Base-by-base conservation (phyloP, 2,329 filamentous ascomycete species). In the Aphanoascus verrucosus region DNA sequence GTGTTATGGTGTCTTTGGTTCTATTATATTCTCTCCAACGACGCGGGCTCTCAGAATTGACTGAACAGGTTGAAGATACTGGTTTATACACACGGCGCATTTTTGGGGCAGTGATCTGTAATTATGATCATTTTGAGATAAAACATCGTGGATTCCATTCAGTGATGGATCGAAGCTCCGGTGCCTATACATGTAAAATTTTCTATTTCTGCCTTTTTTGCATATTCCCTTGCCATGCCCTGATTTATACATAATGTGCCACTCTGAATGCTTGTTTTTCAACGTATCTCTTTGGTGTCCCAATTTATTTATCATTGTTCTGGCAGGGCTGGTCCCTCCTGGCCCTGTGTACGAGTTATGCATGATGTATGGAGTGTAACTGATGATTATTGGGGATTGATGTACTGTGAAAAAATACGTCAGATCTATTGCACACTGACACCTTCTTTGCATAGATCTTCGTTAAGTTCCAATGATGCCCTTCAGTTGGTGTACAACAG, bases 281-380 rank as follows among this genome's bases (percentile, higher is more conserved):
- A 14, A 23, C 6, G 17, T 48, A 17, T 41, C 8, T 41, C 20
- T 15, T 12, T 42, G 35, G 12, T 20, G 23, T 19, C n/a, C n/a
- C n/a, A n/a, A n/a, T 35, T 47, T n/a, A 12, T 14, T 34, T 32
- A 15, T n/a, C n/a, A n/a, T 50, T 43, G 38, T 43, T 28, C 42
- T 42, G 48, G 48, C 35, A 49, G 47, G 47, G 47, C 47, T 41
- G 47, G 47, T 42, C 47, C 47, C 47, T 2, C 12, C 41, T 42
- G 28, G 35, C n/a, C 15, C 14, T 34, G 19, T 49, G 35, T 41
- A 49, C 41, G 47, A 49, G 9, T 42, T 49, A 42, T 49, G 37
- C 15, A 17, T 17, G 37, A 40, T 49, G 47, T 40, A 38, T 14
- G 9, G 17, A 40, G 35, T 38, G 31, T 42, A 49, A 42, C 11